Evolutionary conservation across 805 yeast genomes (phyloP).

Genomic region (Debaryomyces prosopidis): DNA sequence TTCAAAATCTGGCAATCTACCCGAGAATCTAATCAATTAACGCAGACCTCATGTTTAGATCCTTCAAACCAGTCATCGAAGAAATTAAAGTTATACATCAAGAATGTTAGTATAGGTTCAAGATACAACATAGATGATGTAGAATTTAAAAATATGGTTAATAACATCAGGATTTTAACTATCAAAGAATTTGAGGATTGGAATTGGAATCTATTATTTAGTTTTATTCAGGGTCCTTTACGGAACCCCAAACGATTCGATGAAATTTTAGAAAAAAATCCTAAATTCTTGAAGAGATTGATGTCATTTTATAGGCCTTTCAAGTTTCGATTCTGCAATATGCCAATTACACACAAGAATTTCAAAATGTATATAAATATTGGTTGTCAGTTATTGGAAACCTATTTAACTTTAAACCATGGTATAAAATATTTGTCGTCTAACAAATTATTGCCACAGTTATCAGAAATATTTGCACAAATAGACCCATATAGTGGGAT

Average conservation of each 20-base stretch:
- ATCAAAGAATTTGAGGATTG: constrained; percentile 81
- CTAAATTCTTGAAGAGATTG: constrained; percentile 83
- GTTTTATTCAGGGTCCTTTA: constrained; percentile 83
- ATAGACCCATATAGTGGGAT: constrained; percentile 79
- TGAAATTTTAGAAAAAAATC: constrained; percentile 67
- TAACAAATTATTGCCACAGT: constrained; percentile 81
- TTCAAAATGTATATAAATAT: constrained; percentile 60
- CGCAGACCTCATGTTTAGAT: constrained; percentile 28
- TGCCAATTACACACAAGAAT: constrained; percentile 41
- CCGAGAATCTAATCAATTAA: constrained; percentile 29
- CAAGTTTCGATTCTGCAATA: constrained; percentile 67
- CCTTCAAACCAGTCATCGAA: constrained; percentile 2
- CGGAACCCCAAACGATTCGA: constrained; percentile 69
- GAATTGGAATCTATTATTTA: constrained; percentile 80
- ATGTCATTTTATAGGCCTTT: constrained; percentile 90
- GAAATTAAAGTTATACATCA: constrained; percentile 21
- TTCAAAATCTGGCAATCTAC: constrained; percentile 51
- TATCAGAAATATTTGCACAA: constrained; percentile 87
- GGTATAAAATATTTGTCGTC: constrained; percentile 68
- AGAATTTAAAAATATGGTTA: constrained; percentile 64
- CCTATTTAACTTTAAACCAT: constrained; percentile 58
- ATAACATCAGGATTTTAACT: constrained; percentile 68
- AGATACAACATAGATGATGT: constrained; percentile 52
- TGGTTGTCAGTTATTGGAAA: constrained; percentile 73
- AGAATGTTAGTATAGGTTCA: constrained; percentile 19